These are phyloP conservation scores for Gossypium stocksii DNA, from an alignment of 345 rosid species.

Conservation along the genomic window DNA sequence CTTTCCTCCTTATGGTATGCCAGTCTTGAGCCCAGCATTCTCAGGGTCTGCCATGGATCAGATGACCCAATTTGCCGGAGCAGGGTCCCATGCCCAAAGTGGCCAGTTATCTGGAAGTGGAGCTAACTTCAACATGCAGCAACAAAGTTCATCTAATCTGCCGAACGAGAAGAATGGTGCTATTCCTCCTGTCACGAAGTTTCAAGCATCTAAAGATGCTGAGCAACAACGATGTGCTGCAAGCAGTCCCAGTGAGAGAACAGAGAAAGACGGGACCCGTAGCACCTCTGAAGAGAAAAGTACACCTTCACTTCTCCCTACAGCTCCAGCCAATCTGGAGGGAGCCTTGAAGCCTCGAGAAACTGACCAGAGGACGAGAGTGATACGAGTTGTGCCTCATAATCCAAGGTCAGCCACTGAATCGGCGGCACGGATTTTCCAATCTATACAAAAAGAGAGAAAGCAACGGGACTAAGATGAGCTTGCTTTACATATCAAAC, in stretches of 20 bases:
- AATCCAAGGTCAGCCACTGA: conserved; percentile 70
- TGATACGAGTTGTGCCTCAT: conserved; percentile 85
- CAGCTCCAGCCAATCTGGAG: conserved; percentile 20
- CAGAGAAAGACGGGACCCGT: conserved; percentile 13
- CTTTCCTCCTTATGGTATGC: conserved; percentile 67
- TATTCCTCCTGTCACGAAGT: conserved; percentile 21
- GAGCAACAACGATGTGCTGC: conserved; percentile 52
- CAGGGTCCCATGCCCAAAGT: conserved; percentile 27
- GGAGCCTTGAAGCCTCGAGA: conserved; percentile 20
- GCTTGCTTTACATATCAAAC: not conserved
- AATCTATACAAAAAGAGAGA: conserved; percentile 83
- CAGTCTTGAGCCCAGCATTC: conserved; percentile 34
- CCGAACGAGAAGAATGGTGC: conserved; percentile 30
- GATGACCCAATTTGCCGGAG: conserved; percentile 33
- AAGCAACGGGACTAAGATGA: conserved; percentile 38
- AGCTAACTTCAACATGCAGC: conserved; percentile 34
- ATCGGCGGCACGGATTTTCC: conserved; percentile 82
- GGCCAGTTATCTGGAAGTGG: conserved; percentile 35
- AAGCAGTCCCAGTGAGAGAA: conserved; percentile 42
- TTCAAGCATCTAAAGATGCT: conserved; percentile 33
- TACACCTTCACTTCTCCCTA: conserved; percentile 21
- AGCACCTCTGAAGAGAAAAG: conserved; percentile 25
- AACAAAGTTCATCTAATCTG: conserved; percentile 37
- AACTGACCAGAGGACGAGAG: conserved; percentile 37
- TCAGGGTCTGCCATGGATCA: conserved; percentile 49